Percentiles rank a stretch among this genome's conserved stretches.
phyloP scores from a whole-genome alignment of 1,284 basidiomycete species.

The Sanghuangporus weigelae region DNA sequence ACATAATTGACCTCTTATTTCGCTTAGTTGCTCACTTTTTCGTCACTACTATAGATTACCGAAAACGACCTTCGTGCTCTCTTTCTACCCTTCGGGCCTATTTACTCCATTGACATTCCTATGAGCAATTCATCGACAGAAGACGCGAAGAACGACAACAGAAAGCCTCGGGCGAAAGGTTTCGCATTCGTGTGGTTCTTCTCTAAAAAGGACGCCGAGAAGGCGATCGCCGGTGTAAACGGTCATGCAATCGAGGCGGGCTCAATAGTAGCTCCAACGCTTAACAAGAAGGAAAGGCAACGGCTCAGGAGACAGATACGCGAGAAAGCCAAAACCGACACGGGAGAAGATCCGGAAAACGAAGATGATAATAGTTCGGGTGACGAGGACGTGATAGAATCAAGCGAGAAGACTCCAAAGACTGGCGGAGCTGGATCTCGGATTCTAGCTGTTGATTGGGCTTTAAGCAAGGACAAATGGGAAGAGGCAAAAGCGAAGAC shows the following conservation, averaged over 20 bases:
- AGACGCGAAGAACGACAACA: slow-evolving; percentile 22
- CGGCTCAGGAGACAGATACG: slow-evolving; percentile 24
- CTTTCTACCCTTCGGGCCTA: slow-evolving; percentile 87
- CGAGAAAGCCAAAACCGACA: slow-evolving; percentile 43
- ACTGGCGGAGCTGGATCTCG: slow-evolving; percentile 34
- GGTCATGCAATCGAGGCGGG: slow-evolving; percentile 70
- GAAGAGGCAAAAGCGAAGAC: slow-evolving; percentile 65
- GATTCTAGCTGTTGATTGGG: slow-evolving; percentile 96
- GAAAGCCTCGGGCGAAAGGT: slow-evolving; percentile 58
- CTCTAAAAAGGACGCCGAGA: slow-evolving; percentile 80
- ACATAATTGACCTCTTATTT: background rate
- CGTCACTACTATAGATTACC: slow-evolving; percentile 49
- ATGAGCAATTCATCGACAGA: slow-evolving; percentile 25
- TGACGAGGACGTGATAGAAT: slow-evolving; percentile 32
- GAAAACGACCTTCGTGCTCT: slow-evolving; percentile 84
- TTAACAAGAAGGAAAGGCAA: slow-evolving; percentile 62
- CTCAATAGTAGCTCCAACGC: slow-evolving; percentile 62
- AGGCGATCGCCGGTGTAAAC: slow-evolving; percentile 81
- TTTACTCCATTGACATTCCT: slow-evolving; percentile 84
- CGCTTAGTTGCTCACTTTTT: background rate
- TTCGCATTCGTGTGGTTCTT: slow-evolving; percentile 98
- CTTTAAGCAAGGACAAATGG: slow-evolving; percentile 91
- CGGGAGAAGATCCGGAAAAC: slow-evolving; percentile 30
- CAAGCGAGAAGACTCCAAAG: slow-evolving; percentile 33
- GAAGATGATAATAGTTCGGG: slow-evolving; percentile 32